Evolutionary conservation across 176 grass and related monocot genomes (phyloP).

Genomic region (Poa pratensis): DNA sequence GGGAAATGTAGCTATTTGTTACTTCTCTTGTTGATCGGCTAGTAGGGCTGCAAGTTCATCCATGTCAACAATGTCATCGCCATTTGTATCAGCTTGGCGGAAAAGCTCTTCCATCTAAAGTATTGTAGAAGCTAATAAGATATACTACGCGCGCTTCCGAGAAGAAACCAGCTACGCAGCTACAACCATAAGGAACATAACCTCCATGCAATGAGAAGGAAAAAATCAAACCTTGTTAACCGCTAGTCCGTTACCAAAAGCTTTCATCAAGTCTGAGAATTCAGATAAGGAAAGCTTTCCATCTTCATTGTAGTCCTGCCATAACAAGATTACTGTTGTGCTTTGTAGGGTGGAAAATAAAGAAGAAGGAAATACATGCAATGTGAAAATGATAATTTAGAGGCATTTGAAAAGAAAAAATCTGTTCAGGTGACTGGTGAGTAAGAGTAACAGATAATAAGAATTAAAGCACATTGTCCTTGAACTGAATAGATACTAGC

Average conservation of each 20-base stretch:
- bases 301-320: slow-evolving; percentile 83
- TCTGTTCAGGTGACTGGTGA: neutral
- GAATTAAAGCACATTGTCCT: neutral
- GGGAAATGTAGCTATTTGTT: slow-evolving; percentile 42
- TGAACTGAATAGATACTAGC: neutral
- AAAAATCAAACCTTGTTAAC: slow-evolving; percentile 65
- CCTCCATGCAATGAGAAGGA: neutral
- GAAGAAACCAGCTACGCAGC: neutral
- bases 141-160: slow-evolving; percentile 11
- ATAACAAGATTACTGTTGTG: slow-evolving; percentile 27
- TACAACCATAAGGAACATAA: slow-evolving; percentile 31
- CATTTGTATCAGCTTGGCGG: slow-evolving; percentile 82
- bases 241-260: slow-evolving; percentile 83
- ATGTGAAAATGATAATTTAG: slow-evolving; percentile 9
- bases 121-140: slow-evolving; percentile 39
- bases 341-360: slow-evolving; percentile 28
- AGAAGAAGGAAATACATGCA: slow-evolving; percentile 35
- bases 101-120: slow-evolving; percentile 88
- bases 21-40: slow-evolving; percentile 89
- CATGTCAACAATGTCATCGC: slow-evolving; percentile 93
- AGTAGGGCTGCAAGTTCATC: slow-evolving; percentile 83
- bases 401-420: slow-evolving; percentile 8
- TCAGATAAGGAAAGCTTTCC: slow-evolving; percentile 73
- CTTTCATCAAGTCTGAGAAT: slow-evolving; percentile 88
- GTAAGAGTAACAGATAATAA: slow-evolving; percentile 29